phyloP scores from a whole-genome alignment of 2,329 filamentous ascomycete genomes.

The Cadophora luteo-olivacea region DNA sequence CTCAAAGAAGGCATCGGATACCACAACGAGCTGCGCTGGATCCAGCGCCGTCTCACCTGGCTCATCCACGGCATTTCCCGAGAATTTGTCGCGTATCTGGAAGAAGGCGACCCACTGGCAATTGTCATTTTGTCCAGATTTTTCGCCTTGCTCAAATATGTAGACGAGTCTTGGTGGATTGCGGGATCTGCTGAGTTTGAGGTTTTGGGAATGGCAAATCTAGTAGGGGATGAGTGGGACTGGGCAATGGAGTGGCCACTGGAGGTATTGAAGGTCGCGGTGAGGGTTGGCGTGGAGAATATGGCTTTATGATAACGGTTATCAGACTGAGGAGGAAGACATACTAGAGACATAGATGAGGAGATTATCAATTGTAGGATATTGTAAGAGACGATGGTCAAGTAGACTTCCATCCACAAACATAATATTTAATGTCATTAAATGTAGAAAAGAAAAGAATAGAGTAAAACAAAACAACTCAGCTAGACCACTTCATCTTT shows the following conservation, averaged over 20 bases:
- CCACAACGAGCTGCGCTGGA: constrained; percentile 13
- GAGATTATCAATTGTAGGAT: neutral
- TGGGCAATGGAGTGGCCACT: constrained; percentile 28
- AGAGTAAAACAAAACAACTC: no score
- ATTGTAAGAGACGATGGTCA: neutral
- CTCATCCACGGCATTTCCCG: neutral
- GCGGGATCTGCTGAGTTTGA: constrained; percentile 27
- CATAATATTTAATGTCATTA: neutral
- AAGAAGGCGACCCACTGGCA: constrained; percentile 21
- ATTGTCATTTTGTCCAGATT: constrained; percentile 25
- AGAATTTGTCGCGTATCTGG: constrained; percentile 15
- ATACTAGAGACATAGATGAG: neutral
- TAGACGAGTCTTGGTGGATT: constrained; percentile 28
- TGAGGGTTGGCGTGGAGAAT: constrained; percentile 1
- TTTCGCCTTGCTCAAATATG: constrained; percentile 25
- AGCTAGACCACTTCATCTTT: no score
- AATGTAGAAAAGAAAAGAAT: no score
- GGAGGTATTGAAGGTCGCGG: constrained; percentile 6
- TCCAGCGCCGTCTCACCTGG: constrained; percentile 20
- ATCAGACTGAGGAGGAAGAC: neutral
- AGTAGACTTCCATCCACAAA: neutral
- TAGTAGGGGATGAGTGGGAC: constrained; percentile 21
- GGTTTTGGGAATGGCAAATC: constrained; percentile 20
- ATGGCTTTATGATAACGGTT: neutral
- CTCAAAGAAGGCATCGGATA: constrained; percentile 14